These are phyloP conservation scores for Candida freyschussii DNA, from an alignment of 1,139 yeast species.

Conservation along the genomic window DNA sequence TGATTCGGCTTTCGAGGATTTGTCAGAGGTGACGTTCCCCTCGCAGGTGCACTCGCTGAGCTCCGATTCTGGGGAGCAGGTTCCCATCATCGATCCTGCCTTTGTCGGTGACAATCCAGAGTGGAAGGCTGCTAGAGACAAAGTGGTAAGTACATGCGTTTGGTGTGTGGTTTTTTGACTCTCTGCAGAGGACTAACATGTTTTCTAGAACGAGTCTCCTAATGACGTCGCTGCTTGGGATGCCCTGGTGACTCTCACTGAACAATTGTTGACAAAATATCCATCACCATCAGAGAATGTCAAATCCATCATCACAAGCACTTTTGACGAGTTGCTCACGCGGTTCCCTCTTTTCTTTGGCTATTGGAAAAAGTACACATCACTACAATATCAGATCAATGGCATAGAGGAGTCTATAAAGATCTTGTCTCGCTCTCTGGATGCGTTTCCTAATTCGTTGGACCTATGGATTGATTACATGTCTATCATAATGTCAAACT, in stretches of 20 bases:
- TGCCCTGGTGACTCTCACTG: slow-evolving; percentile 26
- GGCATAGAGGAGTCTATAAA: slow-evolving; percentile 49
- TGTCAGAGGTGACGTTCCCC: too few species aligned
- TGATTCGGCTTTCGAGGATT: too few species aligned
- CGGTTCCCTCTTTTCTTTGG: slow-evolving; percentile 53
- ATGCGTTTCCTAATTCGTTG: slow-evolving; percentile 48
- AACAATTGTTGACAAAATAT: slow-evolving; percentile 29
- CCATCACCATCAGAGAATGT: slow-evolving; percentile 29
- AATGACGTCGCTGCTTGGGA: slow-evolving; percentile 22
- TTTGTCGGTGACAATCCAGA: slow-evolving; percentile 31
- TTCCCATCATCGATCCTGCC: too few species aligned
- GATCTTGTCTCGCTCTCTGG: slow-evolving; percentile 43
- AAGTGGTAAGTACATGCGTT: slow-evolving; percentile 19
- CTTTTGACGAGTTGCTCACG: slow-evolving; percentile 38
- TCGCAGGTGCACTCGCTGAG: too few species aligned
- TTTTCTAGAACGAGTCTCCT: slow-evolving; percentile 17
- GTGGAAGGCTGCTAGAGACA: slow-evolving; percentile 23
- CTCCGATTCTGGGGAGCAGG: too few species aligned
- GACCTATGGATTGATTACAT: slow-evolving; percentile 68
- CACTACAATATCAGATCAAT: slow-evolving; percentile 47
- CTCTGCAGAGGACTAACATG: slow-evolving; percentile 6
- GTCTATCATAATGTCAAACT: slow-evolving; percentile 42
- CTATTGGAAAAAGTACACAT: slow-evolving; percentile 57
- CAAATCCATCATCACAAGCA: slow-evolving; percentile 28
- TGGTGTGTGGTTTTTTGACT: too few species aligned